A percentile compares a stretch with the other conserved stretches of the same genome.
Conservation (phyloP, 768 basidiomycete species). For the Russula griseocarnosa region DNA sequence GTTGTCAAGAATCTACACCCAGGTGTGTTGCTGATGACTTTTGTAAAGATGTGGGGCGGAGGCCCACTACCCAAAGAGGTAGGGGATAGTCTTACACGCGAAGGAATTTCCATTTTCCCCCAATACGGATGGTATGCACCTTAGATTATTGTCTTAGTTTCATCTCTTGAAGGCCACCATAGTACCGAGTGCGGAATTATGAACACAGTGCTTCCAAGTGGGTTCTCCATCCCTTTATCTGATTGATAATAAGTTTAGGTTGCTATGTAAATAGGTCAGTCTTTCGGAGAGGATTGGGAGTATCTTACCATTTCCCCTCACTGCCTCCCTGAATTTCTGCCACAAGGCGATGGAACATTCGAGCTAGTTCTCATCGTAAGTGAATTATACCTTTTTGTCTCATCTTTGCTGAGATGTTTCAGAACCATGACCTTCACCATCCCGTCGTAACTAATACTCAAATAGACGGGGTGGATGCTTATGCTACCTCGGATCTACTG, state of each 20-base stretch:
- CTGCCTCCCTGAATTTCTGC: slow-evolving; percentile 25
- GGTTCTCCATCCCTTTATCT: slow-evolving; percentile 1
- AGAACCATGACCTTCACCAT: slow-evolving; percentile 29
- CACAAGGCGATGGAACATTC: slow-evolving; percentile 28
- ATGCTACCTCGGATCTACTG: slow-evolving; percentile 44
- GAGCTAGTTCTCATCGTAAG: slow-evolving; percentile 30
- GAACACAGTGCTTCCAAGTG: slow-evolving; percentile 29
- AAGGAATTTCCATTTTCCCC: slow-evolving; percentile 30
- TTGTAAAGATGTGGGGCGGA: slow-evolving; percentile 33
- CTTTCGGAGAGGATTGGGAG: slow-evolving; percentile 31
- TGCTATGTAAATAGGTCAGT: slow-evolving; percentile 3
- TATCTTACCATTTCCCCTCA: slow-evolving; percentile 29
- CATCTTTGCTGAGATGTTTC: slow-evolving; percentile 1
- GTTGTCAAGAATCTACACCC: neutral
- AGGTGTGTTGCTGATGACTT: neutral
- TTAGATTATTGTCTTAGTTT: neutral
- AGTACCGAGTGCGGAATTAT: slow-evolving; percentile 30
- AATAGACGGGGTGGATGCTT: slow-evolving; percentile 39
- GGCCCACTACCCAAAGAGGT: slow-evolving; percentile 31
- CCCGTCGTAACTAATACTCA: slow-evolving; percentile 35
- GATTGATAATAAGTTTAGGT: neutral
- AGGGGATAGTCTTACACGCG: slow-evolving; percentile 30
- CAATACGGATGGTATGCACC: slow-evolving; percentile 30
- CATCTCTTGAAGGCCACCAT: neutral
- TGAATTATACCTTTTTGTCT: neutral